A percentile compares a stretch with the other conserved stretches of the same genome.
Evolutionary conservation across 2,329 filamentous ascomycete genomes (phyloP).

Genomic region (Colletotrichum echinochloae): DNA sequence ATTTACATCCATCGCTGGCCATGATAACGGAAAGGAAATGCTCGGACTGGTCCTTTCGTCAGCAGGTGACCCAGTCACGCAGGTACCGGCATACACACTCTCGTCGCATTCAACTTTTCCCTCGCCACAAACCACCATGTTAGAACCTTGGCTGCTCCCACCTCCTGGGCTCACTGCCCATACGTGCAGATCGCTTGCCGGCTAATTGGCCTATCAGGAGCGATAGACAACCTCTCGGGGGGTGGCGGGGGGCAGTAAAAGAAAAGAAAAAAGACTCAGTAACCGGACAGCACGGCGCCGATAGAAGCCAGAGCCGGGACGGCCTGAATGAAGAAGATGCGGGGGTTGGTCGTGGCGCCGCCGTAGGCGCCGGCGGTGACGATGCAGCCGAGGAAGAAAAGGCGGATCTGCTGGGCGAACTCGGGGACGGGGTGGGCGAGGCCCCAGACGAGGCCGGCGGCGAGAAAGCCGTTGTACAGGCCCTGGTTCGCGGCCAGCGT

Average conservation of each 20-base stretch:
- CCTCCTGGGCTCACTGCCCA: background rate
- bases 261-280: constrained; percentile 21
- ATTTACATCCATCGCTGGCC: background rate
- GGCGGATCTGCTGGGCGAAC: constrained; percentile 56
- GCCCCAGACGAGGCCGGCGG: constrained; percentile 61
- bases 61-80: too few relatives aligned
- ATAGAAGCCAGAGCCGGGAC: constrained; percentile 51
- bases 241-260: too few relatives aligned
- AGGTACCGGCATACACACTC: background rate
- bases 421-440: constrained; percentile 57
- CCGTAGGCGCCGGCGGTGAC: constrained; percentile 59
- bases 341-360: constrained; percentile 54
- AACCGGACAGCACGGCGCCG: constrained; percentile 46
- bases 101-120: too few relatives aligned
- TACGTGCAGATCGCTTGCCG: background rate
- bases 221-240: too few relatives aligned
- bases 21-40: background rate
- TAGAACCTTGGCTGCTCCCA: background rate
- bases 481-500: constrained; percentile 63
- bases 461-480: constrained; percentile 66
- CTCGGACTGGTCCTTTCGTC: background rate
- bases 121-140: background rate
- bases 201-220: background rate
- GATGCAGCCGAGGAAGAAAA: constrained; percentile 63
- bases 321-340: constrained; percentile 59